Evolutionary conservation across 768 basidiomycete species (phyloP), one percentile per base, ranked within the genome.

Genomic region (Lactarius deliciosus): DNA sequence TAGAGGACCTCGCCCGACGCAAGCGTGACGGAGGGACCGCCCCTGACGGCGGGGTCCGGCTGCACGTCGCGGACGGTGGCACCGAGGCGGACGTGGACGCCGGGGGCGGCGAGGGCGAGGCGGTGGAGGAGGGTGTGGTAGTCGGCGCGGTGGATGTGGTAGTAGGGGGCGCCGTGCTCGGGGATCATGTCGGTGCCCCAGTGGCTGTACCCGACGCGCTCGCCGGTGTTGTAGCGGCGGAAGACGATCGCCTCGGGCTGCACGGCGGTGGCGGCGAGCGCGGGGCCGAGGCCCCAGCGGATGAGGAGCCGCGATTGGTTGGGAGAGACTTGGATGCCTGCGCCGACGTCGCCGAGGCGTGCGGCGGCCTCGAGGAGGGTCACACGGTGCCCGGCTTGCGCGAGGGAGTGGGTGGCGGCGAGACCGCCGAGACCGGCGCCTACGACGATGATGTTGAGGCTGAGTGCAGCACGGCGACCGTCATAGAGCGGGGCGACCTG

Each of bases 351-450:
- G n/a, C 78, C 77, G 3, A 81, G 74, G 3, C 71, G 74, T 16
- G 72, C 41, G 2, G 79, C 79, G 32, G 78, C 68, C 70, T 81
- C 80, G 70, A 80, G 66, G 25, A 80, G 72, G 5, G 77, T 78
- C 38, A 81, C 72, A 16, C 70, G 74, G 75, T 80, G 80, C 2
- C 79, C 79, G 15, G 78, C 78, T 60, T 79, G 74, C 10, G 76
- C 75, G 65, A 81, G 75, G 41, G 76, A 75, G 70, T 76, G 73
- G 0, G 79, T 75, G 38, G 80, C 79, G 16, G 78, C 76, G 56
- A 81, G 78, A 0, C 80, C 80, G 61, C 79, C 80, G 40, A 81
- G 73, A 10, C 80, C 80, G 59, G 79, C 79, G 59, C 80, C 80
- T 55, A 81, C 76, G 69, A 81, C 69, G 70, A 79, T 68, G 72